Evolutionary conservation across 805 yeast genomes (phyloP).

Genomic region (Metschnikowia rubicola): DNA sequence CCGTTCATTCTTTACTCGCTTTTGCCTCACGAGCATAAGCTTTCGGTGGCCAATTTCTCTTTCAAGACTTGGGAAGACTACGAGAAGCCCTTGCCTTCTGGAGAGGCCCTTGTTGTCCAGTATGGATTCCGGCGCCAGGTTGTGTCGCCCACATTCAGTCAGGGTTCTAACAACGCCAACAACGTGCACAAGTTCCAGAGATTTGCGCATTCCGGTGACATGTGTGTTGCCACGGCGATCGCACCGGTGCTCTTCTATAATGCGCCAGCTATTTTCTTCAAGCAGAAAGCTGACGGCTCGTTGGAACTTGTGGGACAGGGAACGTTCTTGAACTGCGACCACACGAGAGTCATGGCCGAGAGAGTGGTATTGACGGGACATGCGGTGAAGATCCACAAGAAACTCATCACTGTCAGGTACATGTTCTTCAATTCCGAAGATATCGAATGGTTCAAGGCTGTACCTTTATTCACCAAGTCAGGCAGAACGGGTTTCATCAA

Average conservation of each 20-base stretch:
- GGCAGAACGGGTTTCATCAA: constrained; percentile 95
- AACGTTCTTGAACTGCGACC: constrained; percentile 81
- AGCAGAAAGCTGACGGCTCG: constrained; percentile 40
- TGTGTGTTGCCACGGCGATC: constrained; percentile 76
- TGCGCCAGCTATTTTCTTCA: constrained; percentile 83
- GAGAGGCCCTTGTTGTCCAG: constrained; percentile 77
- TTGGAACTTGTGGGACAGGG: constrained; percentile 84
- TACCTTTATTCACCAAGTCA: constrained; percentile 86
- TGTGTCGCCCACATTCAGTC: constrained; percentile 80
- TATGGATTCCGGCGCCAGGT: constrained; percentile 89
- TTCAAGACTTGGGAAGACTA: constrained; percentile 87
- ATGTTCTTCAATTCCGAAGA: constrained; percentile 95
- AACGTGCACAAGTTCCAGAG: constrained; percentile 85
- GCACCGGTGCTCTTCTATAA: constrained; percentile 84
- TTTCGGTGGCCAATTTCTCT: constrained; percentile 77
- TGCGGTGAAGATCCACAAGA: constrained; percentile 92
- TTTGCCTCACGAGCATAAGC: constrained; percentile 81
- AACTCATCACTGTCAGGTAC: constrained; percentile 86
- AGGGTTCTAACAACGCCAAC: constrained; percentile 70
- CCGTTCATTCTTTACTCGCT: constrained; percentile 72
- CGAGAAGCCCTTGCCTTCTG: constrained; percentile 81
- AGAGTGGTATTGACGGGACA: constrained; percentile 89
- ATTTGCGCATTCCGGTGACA: constrained; percentile 71
- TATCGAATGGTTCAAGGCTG: constrained; percentile 81
- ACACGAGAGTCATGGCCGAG: constrained; percentile 79